Evolutionary conservation across 257 asterid genomes (phyloP), one percentile per base, ranked within the genome.

Genomic region (Thymus quinquecostatus): DNA sequence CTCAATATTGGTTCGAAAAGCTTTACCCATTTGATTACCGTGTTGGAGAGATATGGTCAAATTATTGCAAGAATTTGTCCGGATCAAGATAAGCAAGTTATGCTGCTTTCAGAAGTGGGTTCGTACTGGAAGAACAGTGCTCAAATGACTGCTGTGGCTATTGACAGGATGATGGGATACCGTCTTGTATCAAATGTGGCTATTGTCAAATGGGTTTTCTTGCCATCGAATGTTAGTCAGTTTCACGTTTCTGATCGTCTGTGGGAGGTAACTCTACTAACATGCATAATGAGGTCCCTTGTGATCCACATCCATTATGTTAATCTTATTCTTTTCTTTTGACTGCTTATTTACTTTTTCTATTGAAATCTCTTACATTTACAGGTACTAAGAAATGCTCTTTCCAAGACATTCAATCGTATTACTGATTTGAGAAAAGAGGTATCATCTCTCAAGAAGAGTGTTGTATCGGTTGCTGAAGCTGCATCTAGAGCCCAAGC

Each of bases 111-210:
- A 76, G 99, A 95, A 92, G 82, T 92, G 81, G 86, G 99, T 79
- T 83, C 85, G 63, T 89, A 82, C 81, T 95, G 99, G 99, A 87
- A 82, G 84, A 95, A 89, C 82, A 85, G 79, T 76, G 85, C 85
- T 59, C 98, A 92, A 81, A 92, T 92, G 99, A 84, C 94, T 29
- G 98, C 98, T 30, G 79, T 95, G 74, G 81, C 95, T 51, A 92
- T 95, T 75, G 99, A 95, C 83, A 84, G 98, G 80, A 89, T 95
- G 99, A 95, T 95, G 99, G 96, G 98, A 59, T 95, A 95, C 82
- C 97, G 98, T 73, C 92, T 95, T 81, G 68, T 95, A 71, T 89
- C 97, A 43, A 95, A 95, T 77, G 81, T 95, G 85, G 97, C 97
- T 49, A 88, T 95, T 68, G 94, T 95, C 77, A 88, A 84, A 90